Evolutionary conservation across 2,329 filamentous ascomycete genomes (phyloP), one percentile per base, ranked within the genome.

Genomic region (Trichoderma cornu-damae): DNA sequence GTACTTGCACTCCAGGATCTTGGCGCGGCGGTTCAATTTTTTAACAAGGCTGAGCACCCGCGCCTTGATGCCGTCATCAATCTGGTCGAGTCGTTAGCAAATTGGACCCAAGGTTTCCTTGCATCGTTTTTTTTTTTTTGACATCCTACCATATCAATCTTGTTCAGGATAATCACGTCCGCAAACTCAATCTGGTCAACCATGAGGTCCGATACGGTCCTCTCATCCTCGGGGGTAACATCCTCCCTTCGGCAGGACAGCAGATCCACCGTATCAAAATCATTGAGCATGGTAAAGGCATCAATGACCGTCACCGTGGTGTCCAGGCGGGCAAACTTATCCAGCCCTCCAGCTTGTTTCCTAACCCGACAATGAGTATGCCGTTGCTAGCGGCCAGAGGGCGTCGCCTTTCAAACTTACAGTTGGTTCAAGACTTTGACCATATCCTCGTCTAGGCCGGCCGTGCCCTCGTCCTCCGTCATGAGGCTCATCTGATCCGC

Each of bases 161-260:
- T 90, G 71, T 90, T 90, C 18, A 89, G 71, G 3, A 89, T 77
- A 12, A 90, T 78, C 6, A 89, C 85, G 62, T 90, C 86, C 0
- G 87, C 86, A 63, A 90, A 90, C 69, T 90, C 87, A 59, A 90
- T 87, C 65, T 90, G 87, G 63, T 90, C 87, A 0, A 88, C 85
- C 79, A 89, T 87, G 0, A 90, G 76, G 62, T 90, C 86, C 0
- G 86, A 88, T 2, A 90, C 86, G 0, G 85, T 89, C 0, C 87
- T 75, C 62, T 90, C 86, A 59, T 90, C 87, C 62, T 90, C 87
- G 0, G 81, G 68, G 4, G 81, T 75, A 1, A 86, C 81, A 26
- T 86, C 83, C 4, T 85, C 77, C 11, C 76, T 83, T 2, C 87
- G 79, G 20, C 83, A 79, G 0, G 84, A 85, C 0, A 90, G 71